A percentile compares a stretch with the other conserved stretches of the same genome.
Conservation (phyloP, 1,284 basidiomycete species). For the Trichosporon coremiiforme region DNA sequence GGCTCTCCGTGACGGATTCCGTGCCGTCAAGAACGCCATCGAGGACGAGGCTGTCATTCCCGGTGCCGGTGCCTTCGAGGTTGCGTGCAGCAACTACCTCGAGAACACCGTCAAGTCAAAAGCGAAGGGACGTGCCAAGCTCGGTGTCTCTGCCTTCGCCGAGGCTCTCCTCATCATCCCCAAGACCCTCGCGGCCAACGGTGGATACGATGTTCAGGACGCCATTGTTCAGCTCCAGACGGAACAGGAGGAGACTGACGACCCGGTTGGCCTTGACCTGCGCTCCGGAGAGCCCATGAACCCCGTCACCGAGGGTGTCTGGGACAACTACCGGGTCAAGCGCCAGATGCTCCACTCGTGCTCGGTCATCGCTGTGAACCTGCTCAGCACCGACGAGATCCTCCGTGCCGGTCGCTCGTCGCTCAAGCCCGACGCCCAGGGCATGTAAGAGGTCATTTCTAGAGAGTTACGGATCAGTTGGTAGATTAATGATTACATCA, state of each 20-base stretch:
- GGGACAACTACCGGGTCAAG: conserved; percentile 99
- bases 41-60: conserved; percentile 89
- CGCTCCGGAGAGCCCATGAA: conserved; percentile 95
- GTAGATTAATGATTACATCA: conserved; percentile 17
- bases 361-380: conserved; percentile 95
- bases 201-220: conserved; percentile 97
- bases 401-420: conserved; percentile 89
- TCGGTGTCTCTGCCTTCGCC: conserved; percentile 96
- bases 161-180: conserved; percentile 94
- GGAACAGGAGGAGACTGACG: conserved; percentile 85
- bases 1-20: conserved; percentile 91
- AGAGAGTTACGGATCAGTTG: conserved; percentile 18
- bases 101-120: conserved; percentile 71
- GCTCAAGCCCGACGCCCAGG: conserved; percentile 30
- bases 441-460: conserved; percentile 21
- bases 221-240: conserved; percentile 86
- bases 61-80: conserved; percentile 96
- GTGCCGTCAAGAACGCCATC: conserved; percentile 94
- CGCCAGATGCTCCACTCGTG: conserved; percentile 97
- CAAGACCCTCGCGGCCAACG: conserved; percentile 95
- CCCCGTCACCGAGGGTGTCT: conserved; percentile 90
- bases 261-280: conserved; percentile 90
- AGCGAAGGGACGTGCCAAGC: conserved; percentile 94
- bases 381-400: conserved; percentile 94
- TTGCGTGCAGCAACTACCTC: conserved; percentile 86